These are phyloP conservation scores for Persicaria tinctoria DNA, from an alignment of 148 eudicot genomes.

Conservation along the genomic window DNA sequence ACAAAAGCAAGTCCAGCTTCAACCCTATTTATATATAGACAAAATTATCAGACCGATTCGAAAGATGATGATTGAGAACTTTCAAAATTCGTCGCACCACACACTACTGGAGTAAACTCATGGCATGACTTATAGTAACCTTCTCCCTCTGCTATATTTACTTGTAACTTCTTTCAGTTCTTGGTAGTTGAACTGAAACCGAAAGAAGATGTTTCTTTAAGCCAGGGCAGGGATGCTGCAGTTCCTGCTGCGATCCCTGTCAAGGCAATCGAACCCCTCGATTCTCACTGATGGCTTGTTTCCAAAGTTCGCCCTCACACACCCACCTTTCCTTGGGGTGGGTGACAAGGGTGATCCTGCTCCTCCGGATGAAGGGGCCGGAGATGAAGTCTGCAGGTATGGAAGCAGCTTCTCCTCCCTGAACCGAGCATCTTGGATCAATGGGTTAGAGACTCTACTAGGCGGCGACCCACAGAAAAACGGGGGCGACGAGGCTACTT, in stretches of 20 bases:
- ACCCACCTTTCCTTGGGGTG: slow-evolving; percentile 51
- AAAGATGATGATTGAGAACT: neutral
- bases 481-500: slow-evolving; percentile 87
- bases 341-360: slow-evolving; percentile 28
- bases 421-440: slow-evolving; percentile 89
- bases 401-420: neutral
- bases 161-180: neutral
- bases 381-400: neutral
- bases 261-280: slow-evolving; percentile 88
- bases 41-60: neutral
- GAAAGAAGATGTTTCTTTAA: slow-evolving; percentile 16
- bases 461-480: slow-evolving; percentile 99
- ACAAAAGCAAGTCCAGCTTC: neutral
- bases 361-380: neutral
- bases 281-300: slow-evolving; percentile 76
- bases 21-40: neutral
- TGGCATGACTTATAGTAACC: neutral
- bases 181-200: slow-evolving; percentile 4
- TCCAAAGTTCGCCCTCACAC: slow-evolving; percentile 66
- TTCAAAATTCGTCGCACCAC: neutral
- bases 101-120: neutral
- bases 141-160: neutral
- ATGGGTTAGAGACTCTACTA: slow-evolving; percentile 95
- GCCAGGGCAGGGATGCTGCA: slow-evolving; percentile 91
- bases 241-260: slow-evolving; percentile 75